Conservation (phyloP, 2,329 filamentous ascomycete genomes). For the Fusarium sp. region DNA sequence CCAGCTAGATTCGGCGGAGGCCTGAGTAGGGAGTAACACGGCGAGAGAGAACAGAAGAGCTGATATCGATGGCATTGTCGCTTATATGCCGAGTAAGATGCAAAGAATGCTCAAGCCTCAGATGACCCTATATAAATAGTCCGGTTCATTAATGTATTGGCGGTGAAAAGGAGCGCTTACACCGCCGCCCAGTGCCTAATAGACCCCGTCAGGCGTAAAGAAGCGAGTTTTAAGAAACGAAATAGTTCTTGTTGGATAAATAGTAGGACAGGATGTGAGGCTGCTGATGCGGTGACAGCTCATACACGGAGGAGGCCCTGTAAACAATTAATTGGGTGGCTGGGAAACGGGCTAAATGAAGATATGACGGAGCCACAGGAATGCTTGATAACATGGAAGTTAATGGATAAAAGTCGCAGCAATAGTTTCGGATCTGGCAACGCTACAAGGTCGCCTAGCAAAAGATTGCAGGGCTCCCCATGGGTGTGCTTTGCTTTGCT, state of each 20-base stretch:
- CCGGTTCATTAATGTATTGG: conserved; percentile 7
- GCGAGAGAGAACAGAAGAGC: conserved; percentile 57
- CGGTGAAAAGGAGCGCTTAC: conserved; percentile 25
- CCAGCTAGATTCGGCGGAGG: conserved; percentile 47
- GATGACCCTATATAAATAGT: not conserved
- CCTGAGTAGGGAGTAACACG: conserved; percentile 54
- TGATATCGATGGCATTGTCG: conserved; percentile 52
- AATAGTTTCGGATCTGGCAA: not conserved
- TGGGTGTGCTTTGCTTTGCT: not conserved
- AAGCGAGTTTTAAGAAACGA: not conserved
- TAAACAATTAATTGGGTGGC: conserved; percentile 43
- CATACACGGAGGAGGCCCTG: conserved; percentile 7
- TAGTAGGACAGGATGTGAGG: conserved; percentile 13
- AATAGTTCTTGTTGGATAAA: not conserved
- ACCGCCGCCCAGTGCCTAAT: conserved; percentile 20
- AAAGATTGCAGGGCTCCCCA: not conserved
- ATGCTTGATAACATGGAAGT: conserved; percentile 1
- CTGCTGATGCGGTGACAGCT: conserved; percentile 32
- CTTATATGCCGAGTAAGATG: not conserved
- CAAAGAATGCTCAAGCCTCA: not conserved
- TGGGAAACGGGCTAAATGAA: conserved; percentile 31
- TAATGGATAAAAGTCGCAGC: not conserved
- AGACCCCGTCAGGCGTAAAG: conserved; percentile 7
- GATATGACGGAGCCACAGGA: conserved; percentile 16
- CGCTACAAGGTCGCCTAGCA: not conserved